Conservation (phyloP, 75 land plant species). For the Sequoiadendron giganteum region DNA sequence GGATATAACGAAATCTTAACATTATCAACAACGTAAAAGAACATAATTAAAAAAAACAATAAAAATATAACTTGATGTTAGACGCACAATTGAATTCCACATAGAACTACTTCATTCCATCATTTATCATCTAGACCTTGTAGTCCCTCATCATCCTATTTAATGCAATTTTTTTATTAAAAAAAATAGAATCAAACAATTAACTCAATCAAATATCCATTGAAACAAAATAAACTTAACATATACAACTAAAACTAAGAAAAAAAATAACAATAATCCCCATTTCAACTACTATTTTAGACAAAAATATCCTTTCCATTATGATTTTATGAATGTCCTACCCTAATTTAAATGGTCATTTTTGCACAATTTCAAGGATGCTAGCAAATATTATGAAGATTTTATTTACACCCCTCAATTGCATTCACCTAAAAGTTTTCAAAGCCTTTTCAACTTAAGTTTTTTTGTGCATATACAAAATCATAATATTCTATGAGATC, state of each 20-base stretch:
- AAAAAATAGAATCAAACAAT: background rate
- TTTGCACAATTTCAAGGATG: no score
- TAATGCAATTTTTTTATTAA: background rate
- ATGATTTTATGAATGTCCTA: no score
- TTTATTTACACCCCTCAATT: no score
- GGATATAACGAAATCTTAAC: background rate
- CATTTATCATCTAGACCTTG: slow-evolving; percentile 45
- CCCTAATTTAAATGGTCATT: no score
- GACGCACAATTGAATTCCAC: slow-evolving; percentile 43
- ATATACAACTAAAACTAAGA: background rate
- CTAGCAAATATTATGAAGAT: no score
- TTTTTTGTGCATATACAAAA: no score
- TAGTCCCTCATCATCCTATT: slow-evolving; percentile 48
- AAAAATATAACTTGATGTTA: slow-evolving; percentile 26
- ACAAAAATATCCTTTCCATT: no score
- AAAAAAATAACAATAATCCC: background rate
- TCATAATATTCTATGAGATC: no score
- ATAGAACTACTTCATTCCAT: slow-evolving; percentile 37
- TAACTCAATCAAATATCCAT: background rate
- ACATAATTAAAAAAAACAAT: background rate
- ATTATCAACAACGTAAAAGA: background rate
- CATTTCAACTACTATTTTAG: no score
- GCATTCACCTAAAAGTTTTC: no score
- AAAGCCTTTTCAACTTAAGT: no score
- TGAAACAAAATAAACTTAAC: slow-evolving; percentile 9